These are phyloP conservation scores for Talaromyces sp. DNA, from an alignment of 2,329 filamentous ascomycete genomes.

Conservation along the genomic window DNA sequence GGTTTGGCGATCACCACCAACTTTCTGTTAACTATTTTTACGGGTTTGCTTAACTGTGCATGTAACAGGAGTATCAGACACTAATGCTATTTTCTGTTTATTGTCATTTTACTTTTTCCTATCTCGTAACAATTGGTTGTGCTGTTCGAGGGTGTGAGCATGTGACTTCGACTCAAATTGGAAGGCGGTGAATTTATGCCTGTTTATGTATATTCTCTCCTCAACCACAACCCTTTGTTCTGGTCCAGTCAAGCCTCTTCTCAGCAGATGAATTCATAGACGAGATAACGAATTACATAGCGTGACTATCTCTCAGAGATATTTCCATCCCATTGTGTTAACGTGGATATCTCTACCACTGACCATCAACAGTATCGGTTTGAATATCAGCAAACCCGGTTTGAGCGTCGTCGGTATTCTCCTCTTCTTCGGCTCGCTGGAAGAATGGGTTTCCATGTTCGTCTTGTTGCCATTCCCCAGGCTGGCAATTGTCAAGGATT, in stretches of 20 bases:
- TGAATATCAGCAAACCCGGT: not conserved
- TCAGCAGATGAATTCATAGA: not conserved
- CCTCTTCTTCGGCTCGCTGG: not conserved
- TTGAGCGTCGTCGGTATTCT: not conserved
- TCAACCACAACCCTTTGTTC: not conserved
- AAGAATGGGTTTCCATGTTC: not conserved
- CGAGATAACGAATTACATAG: not conserved
- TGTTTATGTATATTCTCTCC: not conserved
- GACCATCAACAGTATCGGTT: not conserved
- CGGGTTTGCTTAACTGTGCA: not conserved
- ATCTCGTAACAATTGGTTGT: not conserved
- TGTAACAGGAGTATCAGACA: not conserved
- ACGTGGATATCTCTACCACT: not conserved
- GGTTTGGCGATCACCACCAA: too few relatives aligned
- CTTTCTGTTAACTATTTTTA: not conserved
- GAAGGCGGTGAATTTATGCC: not conserved
- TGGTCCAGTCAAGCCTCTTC: not conserved
- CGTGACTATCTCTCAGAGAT: not conserved
- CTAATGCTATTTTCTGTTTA: not conserved
- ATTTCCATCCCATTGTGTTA: not conserved
- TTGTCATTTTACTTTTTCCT: not conserved
- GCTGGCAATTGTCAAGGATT: conserved; percentile 23
- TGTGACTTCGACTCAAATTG: not conserved
- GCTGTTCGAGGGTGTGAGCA: not conserved
- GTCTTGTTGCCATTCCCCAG: conserved; percentile 21